A percentile compares a stretch with the other conserved stretches of the same genome.
Conservation (phyloP, 371 early-diverging fungal species). For the Nematocida displodere region DNA sequence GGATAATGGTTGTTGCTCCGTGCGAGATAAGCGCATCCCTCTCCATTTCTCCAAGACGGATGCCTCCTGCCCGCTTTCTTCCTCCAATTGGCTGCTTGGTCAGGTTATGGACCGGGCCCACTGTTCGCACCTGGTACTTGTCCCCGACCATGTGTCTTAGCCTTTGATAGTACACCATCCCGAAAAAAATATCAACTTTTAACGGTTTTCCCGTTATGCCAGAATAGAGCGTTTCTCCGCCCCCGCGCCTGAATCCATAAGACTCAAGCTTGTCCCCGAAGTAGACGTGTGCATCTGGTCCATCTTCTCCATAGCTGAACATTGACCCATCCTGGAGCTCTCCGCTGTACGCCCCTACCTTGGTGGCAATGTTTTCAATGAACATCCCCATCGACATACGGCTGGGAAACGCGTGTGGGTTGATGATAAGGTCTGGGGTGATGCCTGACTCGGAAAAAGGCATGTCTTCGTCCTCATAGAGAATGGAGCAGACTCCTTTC, state of each 20-base stretch:
- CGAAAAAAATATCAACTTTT: constrained; percentile 93
- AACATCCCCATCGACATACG: constrained; percentile 99
- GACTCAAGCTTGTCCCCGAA: constrained; percentile 76
- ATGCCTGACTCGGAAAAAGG: constrained; percentile 94
- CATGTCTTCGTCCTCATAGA: constrained; percentile 91
- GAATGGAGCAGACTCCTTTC: constrained; percentile 95
- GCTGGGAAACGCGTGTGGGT: constrained; percentile 98
- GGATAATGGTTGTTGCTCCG: constrained; percentile 82
- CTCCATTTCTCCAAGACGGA: constrained; percentile 99
- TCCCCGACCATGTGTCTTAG: constrained; percentile 98
- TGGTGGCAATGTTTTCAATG: constrained; percentile 93
- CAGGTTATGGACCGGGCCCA: constrained; percentile 86
- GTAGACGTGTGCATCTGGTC: constrained; percentile 15
- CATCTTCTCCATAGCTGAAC: constrained; percentile 66
- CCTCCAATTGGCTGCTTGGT: constrained; percentile 98
- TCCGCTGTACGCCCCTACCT: constrained; percentile 85
- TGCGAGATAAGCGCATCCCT: constrained; percentile 96
- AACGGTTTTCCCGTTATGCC: constrained; percentile 94
- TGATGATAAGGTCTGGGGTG: constrained; percentile 96
- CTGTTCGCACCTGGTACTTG: constrained; percentile 97
- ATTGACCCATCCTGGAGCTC: constrained; percentile 87
- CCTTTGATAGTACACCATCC: constrained; percentile 99
- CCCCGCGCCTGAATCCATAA: constrained; percentile 92
- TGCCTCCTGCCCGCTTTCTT: constrained; percentile 90
- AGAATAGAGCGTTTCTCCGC: constrained; percentile 96